Percentiles rank a stretch among this genome's conserved stretches.
These are phyloP conservation scores for Adansonia grandidieri DNA, from an alignment of 441 rosid species.

Conservation along the genomic window DNA sequence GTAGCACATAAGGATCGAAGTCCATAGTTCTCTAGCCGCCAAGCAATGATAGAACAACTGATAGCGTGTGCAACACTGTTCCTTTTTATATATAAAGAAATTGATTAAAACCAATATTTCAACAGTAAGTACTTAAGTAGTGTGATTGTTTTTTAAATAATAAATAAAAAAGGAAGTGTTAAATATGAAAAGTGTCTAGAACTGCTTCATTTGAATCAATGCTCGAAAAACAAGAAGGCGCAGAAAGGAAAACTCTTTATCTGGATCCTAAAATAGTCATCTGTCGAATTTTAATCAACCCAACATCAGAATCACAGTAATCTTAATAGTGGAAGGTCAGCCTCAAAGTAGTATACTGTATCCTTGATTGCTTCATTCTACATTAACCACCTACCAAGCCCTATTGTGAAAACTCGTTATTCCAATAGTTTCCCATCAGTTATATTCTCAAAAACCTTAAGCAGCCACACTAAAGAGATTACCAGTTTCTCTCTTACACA, in stretches of 20 bases:
- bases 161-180: neutral
- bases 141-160: neutral
- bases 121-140: neutral
- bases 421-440: neutral
- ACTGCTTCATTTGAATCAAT: neutral
- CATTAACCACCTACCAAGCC: constrained; percentile 2
- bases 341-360: neutral
- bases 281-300: neutral
- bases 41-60: neutral
- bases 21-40: constrained; percentile 2
- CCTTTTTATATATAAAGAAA: neutral
- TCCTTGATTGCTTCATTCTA: constrained; percentile 1
- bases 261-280: neutral
- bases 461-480: neutral
- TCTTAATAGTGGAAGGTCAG: neutral
- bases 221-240: neutral
- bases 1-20: neutral
- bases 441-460: constrained; percentile 7
- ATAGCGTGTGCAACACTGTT: neutral
- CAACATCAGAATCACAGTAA: constrained; percentile 3
- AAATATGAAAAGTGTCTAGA: neutral
- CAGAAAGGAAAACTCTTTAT: neutral
- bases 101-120: constrained; percentile 4
- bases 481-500: constrained; percentile 6
- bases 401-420: neutral